Evolutionary conservation across 441 rosid species (phyloP), one percentile per base, ranked within the genome.

Genomic region (Theobroma grandiflorum): DNA sequence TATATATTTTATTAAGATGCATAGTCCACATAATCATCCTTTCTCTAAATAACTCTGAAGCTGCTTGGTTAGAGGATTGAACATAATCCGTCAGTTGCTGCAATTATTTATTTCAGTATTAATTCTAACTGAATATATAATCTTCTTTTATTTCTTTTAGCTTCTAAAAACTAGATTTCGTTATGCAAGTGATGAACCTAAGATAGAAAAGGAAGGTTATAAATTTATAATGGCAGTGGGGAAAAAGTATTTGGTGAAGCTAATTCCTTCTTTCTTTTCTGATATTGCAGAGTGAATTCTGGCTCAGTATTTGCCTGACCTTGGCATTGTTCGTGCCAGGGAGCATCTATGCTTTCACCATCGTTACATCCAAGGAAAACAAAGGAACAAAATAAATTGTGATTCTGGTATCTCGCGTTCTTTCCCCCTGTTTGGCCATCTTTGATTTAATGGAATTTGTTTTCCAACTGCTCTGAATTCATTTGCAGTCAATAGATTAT

Each of bases 261-360:
- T 40, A 65, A 18, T 15, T 7, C 49, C 31, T 38, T 52, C 1
- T 16, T 65, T 15, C 22, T 42, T n/a, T 67, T 33, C 10, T 9
- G 1, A 2, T 15, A 35, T 18, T 52, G 43, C 59, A 72, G 75
- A 52, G 15, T 0, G 47, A 72, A 10, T 72, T 72, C 62, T 72
- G 64, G 64, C 33, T 72, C n/a, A 72, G 62, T 52, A 4, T 50
- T 37, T 50, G 75, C 45, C 45, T 72, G 45, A 72, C 75, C 0
- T 8, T 53, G 75, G 63, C 75, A 15, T 38, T 53, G n/a, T 52
- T 72, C 14, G 50, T 72, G 16, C 76, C 76, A 4, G 76, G 76
- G 53, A 31, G 47, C 64, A 33, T 72, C 61, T 72, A 72, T n/a
- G 76, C 76, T 35, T 31, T 72, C 49, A 35, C 5, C 49, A 3